Percentiles rank a stretch among this genome's conserved stretches.
Conservation (phyloP, 805 yeast genomes). For the Lachancea fermentati region DNA sequence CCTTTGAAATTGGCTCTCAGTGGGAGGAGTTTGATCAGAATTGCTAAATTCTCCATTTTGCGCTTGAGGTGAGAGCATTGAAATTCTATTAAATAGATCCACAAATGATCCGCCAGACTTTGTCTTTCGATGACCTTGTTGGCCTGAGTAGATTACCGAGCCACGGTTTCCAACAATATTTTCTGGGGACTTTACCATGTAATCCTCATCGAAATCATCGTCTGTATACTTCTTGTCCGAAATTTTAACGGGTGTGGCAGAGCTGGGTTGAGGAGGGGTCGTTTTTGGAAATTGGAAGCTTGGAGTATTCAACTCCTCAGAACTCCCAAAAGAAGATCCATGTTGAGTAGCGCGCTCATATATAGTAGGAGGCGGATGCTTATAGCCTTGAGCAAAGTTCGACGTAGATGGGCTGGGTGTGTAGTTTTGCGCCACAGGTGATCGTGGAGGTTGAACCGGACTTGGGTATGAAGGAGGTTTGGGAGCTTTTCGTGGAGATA, state of each 20-base stretch:
- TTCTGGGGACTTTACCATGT: neutral
- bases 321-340: conserved; percentile 3
- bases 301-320: conserved; percentile 5
- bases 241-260: conserved; percentile 4
- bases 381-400: conserved; percentile 9
- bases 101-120: conserved; percentile 33
- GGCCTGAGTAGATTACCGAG: conserved; percentile 17
- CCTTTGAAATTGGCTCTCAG: conserved; percentile 26
- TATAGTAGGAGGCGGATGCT: conserved; percentile 25
- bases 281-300: conserved; percentile 8
- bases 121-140: conserved; percentile 23
- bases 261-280: conserved; percentile 7
- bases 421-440: conserved; percentile 21
- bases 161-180: conserved; percentile 14
- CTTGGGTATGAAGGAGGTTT: conserved; percentile 53
- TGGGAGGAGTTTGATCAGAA: neutral
- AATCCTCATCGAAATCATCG: neutral
- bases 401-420: conserved; percentile 9
- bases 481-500: conserved; percentile 71
- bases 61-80: conserved; percentile 18
- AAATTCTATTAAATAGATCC: conserved; percentile 31
- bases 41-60: neutral
- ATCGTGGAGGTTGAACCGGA: conserved; percentile 36
- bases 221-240: neutral
- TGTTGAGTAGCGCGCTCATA: conserved; percentile 18